Percentiles rank a stretch among this genome's conserved stretches.
Conservation (phyloP, 768 basidiomycete genomes). For the Pleurotus eryngii region DNA sequence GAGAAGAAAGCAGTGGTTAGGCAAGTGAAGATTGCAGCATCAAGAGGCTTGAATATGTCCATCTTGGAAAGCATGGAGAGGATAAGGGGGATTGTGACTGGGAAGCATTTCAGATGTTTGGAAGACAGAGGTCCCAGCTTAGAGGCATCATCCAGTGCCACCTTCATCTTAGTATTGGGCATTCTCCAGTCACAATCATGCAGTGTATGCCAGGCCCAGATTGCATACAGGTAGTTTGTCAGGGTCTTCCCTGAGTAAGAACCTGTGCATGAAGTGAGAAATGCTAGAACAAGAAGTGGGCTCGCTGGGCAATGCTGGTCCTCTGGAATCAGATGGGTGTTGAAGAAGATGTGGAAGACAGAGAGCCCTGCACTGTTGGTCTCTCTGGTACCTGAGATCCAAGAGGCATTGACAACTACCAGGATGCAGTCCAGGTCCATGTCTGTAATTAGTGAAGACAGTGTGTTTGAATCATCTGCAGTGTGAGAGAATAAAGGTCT, state of each 20-base stretch:
- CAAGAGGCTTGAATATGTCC: constrained; percentile 22
- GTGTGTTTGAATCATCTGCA: not conserved
- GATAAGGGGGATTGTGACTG: constrained; percentile 26
- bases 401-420: constrained; percentile 20
- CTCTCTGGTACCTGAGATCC: constrained; percentile 26
- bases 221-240: constrained; percentile 31
- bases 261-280: constrained; percentile 27
- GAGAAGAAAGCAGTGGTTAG: constrained; percentile 36
- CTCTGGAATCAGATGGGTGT: constrained; percentile 27
- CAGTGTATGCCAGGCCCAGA: constrained; percentile 45
- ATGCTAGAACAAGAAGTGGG: constrained; percentile 21
- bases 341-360: constrained; percentile 37
- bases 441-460: constrained; percentile 10
- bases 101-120: constrained; percentile 22
- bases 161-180: constrained; percentile 21
- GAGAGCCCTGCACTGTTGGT: constrained; percentile 36
- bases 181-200: constrained; percentile 32
- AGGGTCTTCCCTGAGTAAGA: constrained; percentile 28
- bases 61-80: constrained; percentile 17
- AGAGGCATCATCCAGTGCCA: constrained; percentile 25
- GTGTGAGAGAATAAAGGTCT: not conserved
- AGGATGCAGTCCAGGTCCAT: constrained; percentile 21
- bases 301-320: constrained; percentile 23
- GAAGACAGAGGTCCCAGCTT: constrained; percentile 26
- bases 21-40: constrained; percentile 33